Conservation (phyloP, 371 early-diverging fungal genomes). For the Circinella umbellata region DNA sequence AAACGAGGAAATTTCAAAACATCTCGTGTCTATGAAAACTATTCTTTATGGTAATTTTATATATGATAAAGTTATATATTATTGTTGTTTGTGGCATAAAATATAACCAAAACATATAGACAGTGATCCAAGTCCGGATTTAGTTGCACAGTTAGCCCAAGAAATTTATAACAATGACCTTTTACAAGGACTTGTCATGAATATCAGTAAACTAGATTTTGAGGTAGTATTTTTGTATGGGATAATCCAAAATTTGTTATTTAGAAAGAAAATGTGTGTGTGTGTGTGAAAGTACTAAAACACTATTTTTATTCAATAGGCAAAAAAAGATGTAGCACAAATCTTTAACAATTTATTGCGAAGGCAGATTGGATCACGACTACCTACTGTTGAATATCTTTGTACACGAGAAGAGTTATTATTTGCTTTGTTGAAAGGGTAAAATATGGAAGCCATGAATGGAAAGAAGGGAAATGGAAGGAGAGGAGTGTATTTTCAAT, state of each 20-base stretch:
- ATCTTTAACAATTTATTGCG: slow-evolving; percentile 96
- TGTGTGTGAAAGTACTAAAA: neutral
- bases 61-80: neutral
- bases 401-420: slow-evolving; percentile 82
- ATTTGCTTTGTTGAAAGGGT: slow-evolving; percentile 83
- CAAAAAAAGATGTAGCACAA: slow-evolving; percentile 96
- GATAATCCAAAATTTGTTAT: neutral
- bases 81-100: neutral
- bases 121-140: slow-evolving; percentile 89
- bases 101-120: slow-evolving; percentile 50
- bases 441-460: slow-evolving; percentile 8
- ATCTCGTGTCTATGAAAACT: slow-evolving; percentile 86
- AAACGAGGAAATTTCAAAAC: slow-evolving; percentile 95
- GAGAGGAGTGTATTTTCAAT: neutral
- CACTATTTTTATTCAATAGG: slow-evolving; percentile 45
- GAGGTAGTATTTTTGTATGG: slow-evolving; percentile 59
- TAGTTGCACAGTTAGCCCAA: slow-evolving; percentile 91
- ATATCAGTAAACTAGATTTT: slow-evolving; percentile 92
- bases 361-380: slow-evolving; percentile 92
- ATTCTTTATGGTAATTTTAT: slow-evolving; percentile 87
- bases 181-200: slow-evolving; percentile 80
- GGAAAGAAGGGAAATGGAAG: neutral
- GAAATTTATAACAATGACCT: slow-evolving; percentile 93
- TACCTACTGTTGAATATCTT: slow-evolving; percentile 96
- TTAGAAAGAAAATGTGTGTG: neutral